Percentiles rank a stretch among this genome's conserved stretches.
Evolutionary conservation across 2,329 filamentous ascomycete genomes (phyloP).

Genomic region (Apiospora rasikravindrae): DNA sequence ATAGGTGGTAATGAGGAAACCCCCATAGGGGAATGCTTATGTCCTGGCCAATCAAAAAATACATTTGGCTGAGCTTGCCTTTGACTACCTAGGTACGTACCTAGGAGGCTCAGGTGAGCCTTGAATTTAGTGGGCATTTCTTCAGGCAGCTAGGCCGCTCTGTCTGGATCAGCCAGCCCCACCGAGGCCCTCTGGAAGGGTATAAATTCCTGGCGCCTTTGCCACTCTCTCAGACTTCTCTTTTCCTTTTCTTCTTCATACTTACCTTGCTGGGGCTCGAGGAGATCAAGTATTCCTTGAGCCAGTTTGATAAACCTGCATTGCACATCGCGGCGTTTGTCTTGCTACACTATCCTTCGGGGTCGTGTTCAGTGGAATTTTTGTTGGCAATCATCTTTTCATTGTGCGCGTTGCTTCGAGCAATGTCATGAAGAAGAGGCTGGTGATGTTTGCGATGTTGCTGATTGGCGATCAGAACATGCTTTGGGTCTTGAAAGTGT

Average conservation of each 20-base stretch:
- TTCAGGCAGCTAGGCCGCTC: not conserved
- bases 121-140: not conserved
- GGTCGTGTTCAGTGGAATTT: constrained; percentile 54
- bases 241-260: constrained; percentile 47
- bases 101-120: not conserved
- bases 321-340: constrained; percentile 54
- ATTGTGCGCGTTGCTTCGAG: constrained; percentile 23
- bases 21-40: not conserved
- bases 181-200: not conserved
- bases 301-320: constrained; percentile 51
- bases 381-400: constrained; percentile 41
- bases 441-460: not conserved
- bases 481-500: no score
- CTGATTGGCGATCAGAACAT: no score
- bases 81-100: no score
- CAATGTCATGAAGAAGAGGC: constrained; percentile 24
- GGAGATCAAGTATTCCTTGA: constrained; percentile 47
- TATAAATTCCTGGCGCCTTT: not conserved
- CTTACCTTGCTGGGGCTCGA: constrained; percentile 50
- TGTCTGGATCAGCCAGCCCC: not conserved
- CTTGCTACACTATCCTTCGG: constrained; percentile 53
- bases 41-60: not conserved
- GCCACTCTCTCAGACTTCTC: constrained; percentile 25
- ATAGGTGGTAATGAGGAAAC: not conserved
- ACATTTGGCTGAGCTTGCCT: not conserved